phyloP scores from a whole-genome alignment of 495 filamentous ascomycete species.

The Hypomontagnella submonticulosa region DNA sequence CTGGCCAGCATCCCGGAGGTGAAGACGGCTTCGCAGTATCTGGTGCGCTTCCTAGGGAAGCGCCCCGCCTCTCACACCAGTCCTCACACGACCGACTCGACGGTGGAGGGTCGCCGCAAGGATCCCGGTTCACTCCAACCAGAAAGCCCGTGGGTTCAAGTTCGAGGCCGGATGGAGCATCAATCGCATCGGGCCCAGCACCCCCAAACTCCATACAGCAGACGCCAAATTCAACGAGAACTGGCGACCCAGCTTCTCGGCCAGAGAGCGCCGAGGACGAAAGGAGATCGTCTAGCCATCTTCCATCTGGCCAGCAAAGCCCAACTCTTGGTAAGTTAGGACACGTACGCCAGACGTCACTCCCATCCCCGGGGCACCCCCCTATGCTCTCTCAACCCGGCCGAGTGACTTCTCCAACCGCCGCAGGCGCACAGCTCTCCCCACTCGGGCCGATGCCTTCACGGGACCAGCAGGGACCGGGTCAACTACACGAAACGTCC shows the following conservation, averaged over 20 bases:
- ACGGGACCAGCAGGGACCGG: slow-evolving; percentile 16
- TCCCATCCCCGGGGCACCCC: slow-evolving; percentile 41
- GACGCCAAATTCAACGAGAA: not conserved
- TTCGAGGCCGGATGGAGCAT: slow-evolving; percentile 26
- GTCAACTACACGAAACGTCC: not conserved
- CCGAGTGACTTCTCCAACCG: slow-evolving; percentile 21
- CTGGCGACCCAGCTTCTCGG: slow-evolving; percentile 20
- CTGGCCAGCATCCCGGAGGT: slow-evolving; percentile 10
- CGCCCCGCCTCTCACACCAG: slow-evolving; percentile 29
- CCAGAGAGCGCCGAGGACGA: slow-evolving; percentile 33
- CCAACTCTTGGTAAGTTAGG: slow-evolving; percentile 41
- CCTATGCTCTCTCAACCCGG: slow-evolving; percentile 34
- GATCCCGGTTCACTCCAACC: slow-evolving; percentile 34
- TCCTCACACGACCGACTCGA: slow-evolving; percentile 25
- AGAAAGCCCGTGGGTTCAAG: slow-evolving; percentile 45
- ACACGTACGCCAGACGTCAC: slow-evolving; percentile 43
- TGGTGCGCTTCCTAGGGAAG: slow-evolving; percentile 19
- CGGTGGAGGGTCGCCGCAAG: slow-evolving; percentile 8
- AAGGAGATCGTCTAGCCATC: slow-evolving; percentile 37
- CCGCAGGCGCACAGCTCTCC: slow-evolving; percentile 13
- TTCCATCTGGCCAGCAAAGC: slow-evolving; percentile 42
- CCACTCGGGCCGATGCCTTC: slow-evolving; percentile 8
- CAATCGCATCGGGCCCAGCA: slow-evolving; percentile 20
- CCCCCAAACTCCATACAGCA: not conserved
- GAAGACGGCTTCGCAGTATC: slow-evolving; percentile 20